phyloP scores from a whole-genome alignment of 116 monocot species.

The Thalassia testudinum region DNA sequence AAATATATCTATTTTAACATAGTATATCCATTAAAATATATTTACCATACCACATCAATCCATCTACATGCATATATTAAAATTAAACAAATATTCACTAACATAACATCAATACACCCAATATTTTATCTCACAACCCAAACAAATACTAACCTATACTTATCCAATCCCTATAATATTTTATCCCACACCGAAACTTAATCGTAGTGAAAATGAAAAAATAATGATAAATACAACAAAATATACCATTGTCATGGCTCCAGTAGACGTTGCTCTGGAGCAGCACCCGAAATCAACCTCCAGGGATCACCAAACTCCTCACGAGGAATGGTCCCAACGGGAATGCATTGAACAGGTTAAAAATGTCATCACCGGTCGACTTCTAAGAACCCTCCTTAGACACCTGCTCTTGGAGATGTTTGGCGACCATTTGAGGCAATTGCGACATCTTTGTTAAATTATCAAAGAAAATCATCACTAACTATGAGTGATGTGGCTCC shows the following conservation, averaged over 20 bases:
- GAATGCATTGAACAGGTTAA: constrained; percentile 63
- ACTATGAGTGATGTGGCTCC: constrained; percentile 77
- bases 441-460: constrained; percentile 62
- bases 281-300: constrained; percentile 78
- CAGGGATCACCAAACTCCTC: constrained; percentile 63
- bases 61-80: too few relatives aligned
- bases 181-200: too few relatives aligned
- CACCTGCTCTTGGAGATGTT: constrained; percentile 50
- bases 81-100: too few relatives aligned
- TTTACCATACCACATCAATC: too few relatives aligned
- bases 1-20: too few relatives aligned
- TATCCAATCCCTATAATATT: too few relatives aligned
- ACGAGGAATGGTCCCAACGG: constrained; percentile 80
- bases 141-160: too few relatives aligned
- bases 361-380: constrained; percentile 50
- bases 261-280: constrained; percentile 85
- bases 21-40: too few relatives aligned
- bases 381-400: constrained; percentile 72
- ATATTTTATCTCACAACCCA: too few relatives aligned
- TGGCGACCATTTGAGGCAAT: constrained; percentile 81
- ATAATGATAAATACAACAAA: constrained; percentile 82
- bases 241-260: constrained; percentile 94
- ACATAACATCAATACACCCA: too few relatives aligned
- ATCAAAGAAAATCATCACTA: constrained; percentile 54
- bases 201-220: constrained; percentile 62